Conservation (phyloP, 1,139 yeast species). For the Scheffersomyces quercinus region DNA sequence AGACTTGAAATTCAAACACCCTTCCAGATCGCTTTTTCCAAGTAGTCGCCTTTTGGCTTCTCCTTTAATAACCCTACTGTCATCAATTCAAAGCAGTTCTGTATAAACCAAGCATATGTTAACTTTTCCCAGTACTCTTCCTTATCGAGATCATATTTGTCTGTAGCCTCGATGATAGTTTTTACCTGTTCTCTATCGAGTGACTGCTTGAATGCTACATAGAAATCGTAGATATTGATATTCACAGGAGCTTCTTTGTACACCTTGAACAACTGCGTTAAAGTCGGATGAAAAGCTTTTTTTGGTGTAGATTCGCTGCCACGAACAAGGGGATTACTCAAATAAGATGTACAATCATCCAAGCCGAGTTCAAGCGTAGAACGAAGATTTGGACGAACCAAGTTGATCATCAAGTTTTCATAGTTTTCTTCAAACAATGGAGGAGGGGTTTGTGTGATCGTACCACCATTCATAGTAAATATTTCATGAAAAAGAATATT, state of each 20-base stretch:
- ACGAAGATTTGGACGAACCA: conserved; percentile 42
- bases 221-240: conserved; percentile 78
- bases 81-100: conserved; percentile 41
- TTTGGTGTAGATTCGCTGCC: conserved; percentile 5
- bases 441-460: conserved; percentile 3
- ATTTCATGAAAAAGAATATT: conserved; percentile 38
- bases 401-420: conserved; percentile 38
- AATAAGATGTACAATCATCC: conserved; percentile 30
- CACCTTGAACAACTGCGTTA: conserved; percentile 62
- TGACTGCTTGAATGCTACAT: conserved; percentile 63
- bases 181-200: conserved; percentile 43
- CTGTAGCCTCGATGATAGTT: conserved; percentile 1
- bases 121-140: conserved; percentile 26
- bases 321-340: conserved; percentile 24
- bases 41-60: conserved; percentile 45
- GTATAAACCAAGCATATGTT: conserved; percentile 44
- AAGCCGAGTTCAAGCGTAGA: conserved; percentile 32
- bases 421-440: conserved; percentile 37
- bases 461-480: conserved; percentile 39
- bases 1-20: conserved; percentile 22
- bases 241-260: conserved; percentile 79
- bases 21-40: conserved; percentile 48
- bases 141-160: conserved; percentile 3
- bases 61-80: conserved; percentile 43
- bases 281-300: conserved; percentile 44